Evolutionary conservation across 2,329 filamentous ascomycete species (phyloP).

Genomic region (Beauveria pseudobassiana): DNA sequence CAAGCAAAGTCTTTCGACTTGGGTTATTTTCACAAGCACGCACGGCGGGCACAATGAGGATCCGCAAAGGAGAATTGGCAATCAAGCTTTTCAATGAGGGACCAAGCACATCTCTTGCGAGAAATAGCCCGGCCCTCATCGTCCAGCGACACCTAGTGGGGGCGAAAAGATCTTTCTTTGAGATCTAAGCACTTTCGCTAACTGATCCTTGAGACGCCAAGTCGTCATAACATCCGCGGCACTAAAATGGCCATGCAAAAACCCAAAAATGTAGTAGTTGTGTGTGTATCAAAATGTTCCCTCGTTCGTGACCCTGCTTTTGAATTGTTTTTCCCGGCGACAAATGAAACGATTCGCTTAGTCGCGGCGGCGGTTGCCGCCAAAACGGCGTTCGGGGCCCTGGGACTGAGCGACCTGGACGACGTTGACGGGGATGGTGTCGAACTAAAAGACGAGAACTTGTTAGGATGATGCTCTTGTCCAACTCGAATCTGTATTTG

Average conservation of each 20-base stretch:
- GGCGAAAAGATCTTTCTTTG: constrained; percentile 50
- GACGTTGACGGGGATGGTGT: constrained; percentile 95
- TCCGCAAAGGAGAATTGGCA: constrained; percentile 52
- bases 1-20: background rate
- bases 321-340: background rate
- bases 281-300: constrained; percentile 9
- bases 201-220: constrained; percentile 48
- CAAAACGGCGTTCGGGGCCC: constrained; percentile 73
- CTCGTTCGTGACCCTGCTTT: constrained; percentile 6
- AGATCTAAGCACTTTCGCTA: constrained; percentile 52
- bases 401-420: constrained; percentile 85
- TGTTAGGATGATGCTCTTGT: constrained; percentile 21
- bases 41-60: constrained; percentile 18
- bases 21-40: constrained; percentile 15
- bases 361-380: constrained; percentile 54
- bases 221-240: constrained; percentile 29
- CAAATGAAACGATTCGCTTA: constrained; percentile 23
- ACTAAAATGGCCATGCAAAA: constrained; percentile 15
- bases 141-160: constrained; percentile 84
- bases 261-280: constrained; percentile 16
- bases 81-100: constrained; percentile 58
- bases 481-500: background rate
- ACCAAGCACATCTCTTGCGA: constrained; percentile 46
- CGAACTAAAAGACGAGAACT: constrained; percentile 59
- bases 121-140: constrained; percentile 14